Evolutionary conservation across 2,329 filamentous ascomycete genomes (phyloP).

Genomic region (Xylariales sp.): DNA sequence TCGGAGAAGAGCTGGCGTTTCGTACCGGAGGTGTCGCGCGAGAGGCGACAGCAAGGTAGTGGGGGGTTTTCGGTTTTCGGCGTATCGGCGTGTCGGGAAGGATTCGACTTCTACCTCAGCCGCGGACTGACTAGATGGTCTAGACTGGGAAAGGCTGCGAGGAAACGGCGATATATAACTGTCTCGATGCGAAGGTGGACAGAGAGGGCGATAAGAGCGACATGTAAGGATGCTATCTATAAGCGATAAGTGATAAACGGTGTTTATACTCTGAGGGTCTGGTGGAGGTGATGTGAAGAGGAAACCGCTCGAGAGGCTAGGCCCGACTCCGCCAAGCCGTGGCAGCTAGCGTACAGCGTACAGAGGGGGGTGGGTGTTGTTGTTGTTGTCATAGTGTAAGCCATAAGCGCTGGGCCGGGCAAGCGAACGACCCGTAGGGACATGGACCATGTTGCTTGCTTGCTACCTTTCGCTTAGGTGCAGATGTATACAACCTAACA

Average conservation of each 20-base stretch:
- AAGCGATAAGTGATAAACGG: constrained; percentile 31
- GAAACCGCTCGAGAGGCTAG: constrained; percentile 28
- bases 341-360: constrained; percentile 5
- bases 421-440: neutral
- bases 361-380: neutral
- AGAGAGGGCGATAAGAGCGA: constrained; percentile 23
- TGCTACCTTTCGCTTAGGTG: constrained; percentile 11
- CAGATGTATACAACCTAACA: constrained; percentile 5
- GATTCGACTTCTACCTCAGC: constrained; percentile 28
- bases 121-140: constrained; percentile 26
- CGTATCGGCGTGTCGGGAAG: constrained; percentile 29
- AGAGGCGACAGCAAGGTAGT: constrained; percentile 19
- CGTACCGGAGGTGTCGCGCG: constrained; percentile 23
- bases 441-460: neutral
- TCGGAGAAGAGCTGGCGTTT: constrained; percentile 18
- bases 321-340: constrained; percentile 31
- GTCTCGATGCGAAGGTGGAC: constrained; percentile 15
- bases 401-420: constrained; percentile 19
- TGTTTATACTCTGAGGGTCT: constrained; percentile 19
- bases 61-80: constrained; percentile 14
- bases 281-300: constrained; percentile 14
- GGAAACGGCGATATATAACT: constrained; percentile 35
- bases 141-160: constrained; percentile 35
- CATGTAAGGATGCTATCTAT: constrained; percentile 24
- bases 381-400: constrained; percentile 19